Evolutionary conservation across 1,284 basidiomycete species (phyloP).

Genomic region (Ganoderma lucidum): DNA sequence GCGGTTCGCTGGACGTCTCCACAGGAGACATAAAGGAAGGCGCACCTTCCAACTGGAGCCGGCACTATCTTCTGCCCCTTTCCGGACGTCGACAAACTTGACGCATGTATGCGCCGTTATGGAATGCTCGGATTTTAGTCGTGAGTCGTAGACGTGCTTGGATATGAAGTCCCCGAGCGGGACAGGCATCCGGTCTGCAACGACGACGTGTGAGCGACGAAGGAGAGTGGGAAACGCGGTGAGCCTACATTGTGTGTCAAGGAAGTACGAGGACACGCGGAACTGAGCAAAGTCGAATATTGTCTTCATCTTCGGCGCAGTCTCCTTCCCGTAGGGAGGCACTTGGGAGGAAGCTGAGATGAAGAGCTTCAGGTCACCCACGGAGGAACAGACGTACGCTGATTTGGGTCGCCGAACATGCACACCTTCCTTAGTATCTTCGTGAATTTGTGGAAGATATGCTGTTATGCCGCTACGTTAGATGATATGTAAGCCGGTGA

Average conservation of each 20-base stretch:
- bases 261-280: slow-evolving; percentile 42
- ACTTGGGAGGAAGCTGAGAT: slow-evolving; percentile 42
- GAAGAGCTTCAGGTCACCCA: background rate
- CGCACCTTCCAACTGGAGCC: slow-evolving; percentile 55
- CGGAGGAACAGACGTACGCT: slow-evolving; percentile 46
- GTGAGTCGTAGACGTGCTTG: slow-evolving; percentile 47
- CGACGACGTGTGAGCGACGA: background rate
- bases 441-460: slow-evolving; percentile 46
- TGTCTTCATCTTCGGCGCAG: slow-evolving; percentile 46
- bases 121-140: slow-evolving; percentile 47
- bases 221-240: no score
- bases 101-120: slow-evolving; percentile 38
- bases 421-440: slow-evolving; percentile 42
- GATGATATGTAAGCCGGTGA: slow-evolving; percentile 18
- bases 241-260: slow-evolving; percentile 54
- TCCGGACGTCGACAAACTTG: slow-evolving; percentile 50
- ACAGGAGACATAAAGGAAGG: background rate
- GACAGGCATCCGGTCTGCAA: slow-evolving; percentile 58
- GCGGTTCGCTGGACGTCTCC: background rate
- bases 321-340: slow-evolving; percentile 55
- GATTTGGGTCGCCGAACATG: slow-evolving; percentile 58
- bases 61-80: slow-evolving; percentile 45
- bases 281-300: slow-evolving; percentile 56
- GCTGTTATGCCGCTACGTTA: slow-evolving; percentile 41
- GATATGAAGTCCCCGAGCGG: slow-evolving; percentile 59